These are phyloP conservation scores for Gynandropsis gynandra DNA, from an alignment of 345 rosid genomes.

Conservation along the genomic window DNA sequence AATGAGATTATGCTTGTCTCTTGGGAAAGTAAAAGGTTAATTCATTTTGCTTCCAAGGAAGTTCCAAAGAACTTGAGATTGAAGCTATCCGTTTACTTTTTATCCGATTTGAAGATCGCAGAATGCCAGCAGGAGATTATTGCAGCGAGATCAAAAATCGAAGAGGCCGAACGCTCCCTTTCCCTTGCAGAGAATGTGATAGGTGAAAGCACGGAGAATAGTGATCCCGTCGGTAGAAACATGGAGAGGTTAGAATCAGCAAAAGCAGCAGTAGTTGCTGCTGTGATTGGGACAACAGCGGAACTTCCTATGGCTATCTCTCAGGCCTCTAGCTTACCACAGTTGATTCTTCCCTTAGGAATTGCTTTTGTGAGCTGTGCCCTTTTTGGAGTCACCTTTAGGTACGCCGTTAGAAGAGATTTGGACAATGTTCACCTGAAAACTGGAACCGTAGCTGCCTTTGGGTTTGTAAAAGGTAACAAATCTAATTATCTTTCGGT, in stretches of 20 bases:
- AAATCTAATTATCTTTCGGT: not conserved
- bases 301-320: conserved; percentile 53
- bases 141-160: conserved; percentile 67
- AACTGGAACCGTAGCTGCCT: conserved; percentile 72
- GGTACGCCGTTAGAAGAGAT: conserved; percentile 72
- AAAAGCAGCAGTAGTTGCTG: conserved; percentile 65
- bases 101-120: conserved; percentile 46
- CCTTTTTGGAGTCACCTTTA: conserved; percentile 75
- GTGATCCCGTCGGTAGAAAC: conserved; percentile 33
- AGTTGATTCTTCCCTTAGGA: conserved; percentile 56
- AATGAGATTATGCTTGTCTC: conserved; percentile 5
- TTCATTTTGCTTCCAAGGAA: conserved; percentile 8
- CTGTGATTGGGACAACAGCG: conserved; percentile 63
- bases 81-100: not conserved
- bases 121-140: conserved; percentile 65
- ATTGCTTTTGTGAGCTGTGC: conserved; percentile 72
- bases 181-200: conserved; percentile 19
- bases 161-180: conserved; percentile 63
- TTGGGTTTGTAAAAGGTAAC: conserved; percentile 72
- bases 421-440: conserved; percentile 64
- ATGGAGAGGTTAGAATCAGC: conserved; percentile 74
- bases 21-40: not conserved
- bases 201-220: conserved; percentile 8
- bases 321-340: conserved; percentile 38
- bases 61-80: not conserved